phyloP scores from a whole-genome alignment of 345 rosid genomes.

The Salix koriyanagi region DNA sequence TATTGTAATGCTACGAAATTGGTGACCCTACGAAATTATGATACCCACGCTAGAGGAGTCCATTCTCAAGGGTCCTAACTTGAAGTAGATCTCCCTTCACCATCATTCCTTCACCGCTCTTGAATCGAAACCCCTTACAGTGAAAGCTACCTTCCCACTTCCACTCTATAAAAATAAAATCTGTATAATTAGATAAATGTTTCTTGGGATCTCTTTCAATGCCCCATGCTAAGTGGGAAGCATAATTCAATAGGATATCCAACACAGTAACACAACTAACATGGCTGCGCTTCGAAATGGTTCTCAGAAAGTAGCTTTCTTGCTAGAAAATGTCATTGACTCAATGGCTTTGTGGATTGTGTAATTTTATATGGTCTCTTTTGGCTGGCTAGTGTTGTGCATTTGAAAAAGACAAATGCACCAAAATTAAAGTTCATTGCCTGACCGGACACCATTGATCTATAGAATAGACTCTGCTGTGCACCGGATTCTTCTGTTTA shows the following conservation, averaged over 20 bases:
- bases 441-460: background rate
- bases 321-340: background rate
- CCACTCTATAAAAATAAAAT: background rate
- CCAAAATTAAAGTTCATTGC: background rate
- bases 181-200: background rate
- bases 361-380: background rate
- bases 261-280: background rate
- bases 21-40: too few relatives aligned
- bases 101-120: background rate
- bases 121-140: background rate
- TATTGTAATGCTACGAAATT: too few relatives aligned
- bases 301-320: background rate
- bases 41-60: background rate
- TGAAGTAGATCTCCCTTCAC: slow-evolving; percentile 14
- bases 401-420: background rate
- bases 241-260: background rate
- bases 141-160: background rate
- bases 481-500: background rate
- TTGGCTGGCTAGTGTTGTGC: background rate
- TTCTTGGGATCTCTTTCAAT: background rate
- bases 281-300: background rate
- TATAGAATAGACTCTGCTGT: background rate
- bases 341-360: background rate
- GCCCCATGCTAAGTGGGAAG: background rate
- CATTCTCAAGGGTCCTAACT: slow-evolving; percentile 21